phyloP scores from a whole-genome alignment of 148 eudicot genomes.

The Dianthus caryophyllus region DNA sequence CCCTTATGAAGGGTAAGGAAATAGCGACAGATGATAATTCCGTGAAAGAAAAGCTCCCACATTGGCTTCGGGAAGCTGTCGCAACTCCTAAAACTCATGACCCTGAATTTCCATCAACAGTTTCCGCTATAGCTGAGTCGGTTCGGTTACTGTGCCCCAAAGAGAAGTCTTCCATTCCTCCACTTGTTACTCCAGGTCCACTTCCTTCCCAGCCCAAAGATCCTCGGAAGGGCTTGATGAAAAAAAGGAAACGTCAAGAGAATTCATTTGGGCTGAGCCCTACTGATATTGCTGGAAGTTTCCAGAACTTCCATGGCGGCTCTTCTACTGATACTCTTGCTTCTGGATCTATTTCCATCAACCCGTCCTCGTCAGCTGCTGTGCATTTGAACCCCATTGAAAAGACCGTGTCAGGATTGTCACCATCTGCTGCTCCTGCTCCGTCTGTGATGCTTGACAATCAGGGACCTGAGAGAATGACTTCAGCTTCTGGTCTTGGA shows the following conservation, averaged over 20 bases:
- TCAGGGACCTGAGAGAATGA: slow-evolving; percentile 19
- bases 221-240: slow-evolving; percentile 53
- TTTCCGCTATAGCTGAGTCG: slow-evolving; percentile 85
- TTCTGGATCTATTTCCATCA: slow-evolving; percentile 26
- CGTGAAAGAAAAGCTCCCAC: slow-evolving; percentile 64
- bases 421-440: slow-evolving; percentile 36
- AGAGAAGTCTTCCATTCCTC: slow-evolving; percentile 66
- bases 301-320: slow-evolving; percentile 25
- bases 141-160: slow-evolving; percentile 72
- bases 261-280: slow-evolving; percentile 19
- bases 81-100: slow-evolving; percentile 45
- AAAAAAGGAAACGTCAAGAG: slow-evolving; percentile 41
- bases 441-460: slow-evolving; percentile 15
- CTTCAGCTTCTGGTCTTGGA: slow-evolving; percentile 22
- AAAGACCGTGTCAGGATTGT: slow-evolving; percentile 10
- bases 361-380: slow-evolving; percentile 20
- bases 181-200: slow-evolving; percentile 69
- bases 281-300: slow-evolving; percentile 35
- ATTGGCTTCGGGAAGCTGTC: slow-evolving; percentile 97
- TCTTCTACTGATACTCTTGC: slow-evolving; percentile 28
- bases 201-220: slow-evolving; percentile 76
- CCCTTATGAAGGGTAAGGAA: slow-evolving; percentile 47
- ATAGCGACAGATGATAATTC: slow-evolving; percentile 38
- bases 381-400: slow-evolving; percentile 17
- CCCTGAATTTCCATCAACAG: slow-evolving; percentile 61